Evolutionary conservation across 2,329 filamentous ascomycete genomes (phyloP), one percentile per base, ranked within the genome.

Genomic region (Venturia aucupariae): DNA sequence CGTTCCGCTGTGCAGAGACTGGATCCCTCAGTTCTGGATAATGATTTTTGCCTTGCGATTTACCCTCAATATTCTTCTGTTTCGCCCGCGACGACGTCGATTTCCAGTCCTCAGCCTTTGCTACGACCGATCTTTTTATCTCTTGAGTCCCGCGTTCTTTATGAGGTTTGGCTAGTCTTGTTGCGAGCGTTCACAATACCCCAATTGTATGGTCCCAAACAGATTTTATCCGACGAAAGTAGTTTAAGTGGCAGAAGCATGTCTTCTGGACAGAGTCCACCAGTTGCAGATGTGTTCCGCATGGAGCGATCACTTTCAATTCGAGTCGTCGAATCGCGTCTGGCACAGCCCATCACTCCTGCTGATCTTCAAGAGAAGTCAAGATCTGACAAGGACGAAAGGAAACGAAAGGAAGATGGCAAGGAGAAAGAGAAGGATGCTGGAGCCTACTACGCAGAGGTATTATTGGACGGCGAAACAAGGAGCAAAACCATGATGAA

Each of bases 131-230:
- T 97, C 42, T 97, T 96, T 72, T 80, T 99, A 41, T 89, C 90
- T 3, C 77, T 97, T 55, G 93, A 97, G 69, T 92, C 86, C 32
- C 85, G 92, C 51, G 86, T 96, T 7, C 81, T 96, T n/a, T 96
- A 95, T 70, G 94, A 99, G 73, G 94, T 97, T 15, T 99, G 94
- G 94, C 93, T 96, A 71, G 92, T 96, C 7, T 79, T 99, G 11
- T 76, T 99, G 38, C 86, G 93, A 67, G 92, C 93, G 0, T 97
- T 97, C 74, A 91, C 93, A 0, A 87, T 96, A 57, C 93, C 94
- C 0, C 92, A 97, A 70, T 81, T 97, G 15, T 97, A 96, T 72
- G 90, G 87, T 1, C 83, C 84, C n/a, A 82, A 83, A 67, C 77
- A 79, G 67, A 72, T 64, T 72, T 85, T 80, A 76, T 68, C 72